phyloP scores from a whole-genome alignment of 1,284 basidiomycete species.

The Ganoderma meredithae region DNA sequence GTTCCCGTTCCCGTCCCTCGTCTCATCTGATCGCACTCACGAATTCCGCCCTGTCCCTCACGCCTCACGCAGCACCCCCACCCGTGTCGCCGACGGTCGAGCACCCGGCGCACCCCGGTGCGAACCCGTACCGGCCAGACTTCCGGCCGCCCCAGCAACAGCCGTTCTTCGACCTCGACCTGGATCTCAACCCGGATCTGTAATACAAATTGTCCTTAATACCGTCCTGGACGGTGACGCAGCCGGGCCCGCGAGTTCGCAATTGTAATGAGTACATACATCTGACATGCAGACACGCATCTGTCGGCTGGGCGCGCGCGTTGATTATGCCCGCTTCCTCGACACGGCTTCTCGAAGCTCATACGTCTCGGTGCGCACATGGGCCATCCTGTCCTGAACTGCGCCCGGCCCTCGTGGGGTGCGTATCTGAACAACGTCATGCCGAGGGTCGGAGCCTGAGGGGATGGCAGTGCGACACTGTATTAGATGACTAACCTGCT shows the following conservation, averaged over 20 bases:
- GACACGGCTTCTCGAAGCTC: background rate
- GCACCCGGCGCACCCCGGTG: conserved; percentile 55
- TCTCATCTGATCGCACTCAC: background rate
- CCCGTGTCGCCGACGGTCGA: conserved; percentile 64
- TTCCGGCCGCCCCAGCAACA: conserved; percentile 63
- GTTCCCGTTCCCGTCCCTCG: background rate
- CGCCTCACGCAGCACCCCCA: conserved; percentile 48
- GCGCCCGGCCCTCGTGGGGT: conserved; percentile 6
- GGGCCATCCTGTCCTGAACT: background rate
- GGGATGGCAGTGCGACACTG: background rate
- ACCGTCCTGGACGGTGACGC: background rate
- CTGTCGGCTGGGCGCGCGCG: background rate
- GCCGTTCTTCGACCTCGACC: conserved; percentile 74
- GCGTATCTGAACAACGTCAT: background rate
- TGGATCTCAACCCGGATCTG: conserved; percentile 82
- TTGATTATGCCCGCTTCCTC: background rate
- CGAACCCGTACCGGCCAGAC: conserved; percentile 75
- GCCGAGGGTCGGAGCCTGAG: background rate
- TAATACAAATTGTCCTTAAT: conserved; percentile 35
- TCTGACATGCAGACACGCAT: too few species aligned
- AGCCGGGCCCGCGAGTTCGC: background rate
- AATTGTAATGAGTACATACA: background rate
- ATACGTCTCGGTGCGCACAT: background rate
- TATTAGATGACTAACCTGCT: conserved; percentile 15
- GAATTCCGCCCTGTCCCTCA: background rate